Conservation (phyloP, 2,329 filamentous ascomycete species). For the Zopfia rhizophila region DNA sequence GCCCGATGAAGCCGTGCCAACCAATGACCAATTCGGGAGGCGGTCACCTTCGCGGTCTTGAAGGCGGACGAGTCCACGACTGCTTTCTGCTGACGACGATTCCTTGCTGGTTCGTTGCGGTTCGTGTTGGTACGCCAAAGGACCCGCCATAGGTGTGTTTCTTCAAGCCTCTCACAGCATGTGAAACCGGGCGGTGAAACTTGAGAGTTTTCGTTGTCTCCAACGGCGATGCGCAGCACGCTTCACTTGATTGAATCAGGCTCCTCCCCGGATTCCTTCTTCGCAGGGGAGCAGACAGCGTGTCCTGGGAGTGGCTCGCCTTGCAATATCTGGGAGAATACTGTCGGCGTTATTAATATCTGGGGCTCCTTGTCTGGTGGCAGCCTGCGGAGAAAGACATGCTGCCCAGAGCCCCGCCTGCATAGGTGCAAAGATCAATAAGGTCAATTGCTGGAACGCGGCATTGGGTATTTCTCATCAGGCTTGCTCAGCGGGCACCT, state of each 20-base stretch:
- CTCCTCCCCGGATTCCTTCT: not conserved
- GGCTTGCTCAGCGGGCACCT: constrained; percentile 7
- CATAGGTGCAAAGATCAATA: constrained; percentile 4
- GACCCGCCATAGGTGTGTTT: constrained; percentile 15
- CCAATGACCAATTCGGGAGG: constrained; percentile 36
- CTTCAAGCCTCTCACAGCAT: constrained; percentile 30
- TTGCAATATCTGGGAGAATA: not conserved
- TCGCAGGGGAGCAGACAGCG: not conserved
- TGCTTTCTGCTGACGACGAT: constrained; percentile 32
- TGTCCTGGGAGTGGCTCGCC: constrained; percentile 7
- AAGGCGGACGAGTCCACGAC: constrained; percentile 14
- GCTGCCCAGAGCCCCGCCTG: constrained; percentile 20
- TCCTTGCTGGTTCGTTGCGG: constrained; percentile 18
- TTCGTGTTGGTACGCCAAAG: constrained; percentile 22
- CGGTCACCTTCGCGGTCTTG: constrained; percentile 26
- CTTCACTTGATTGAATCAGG: constrained; percentile 18
- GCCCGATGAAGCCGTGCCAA: constrained; percentile 16
- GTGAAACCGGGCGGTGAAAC: constrained; percentile 44
- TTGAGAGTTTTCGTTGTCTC: constrained; percentile 16
- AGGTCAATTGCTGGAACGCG: constrained; percentile 11
- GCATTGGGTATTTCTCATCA: constrained; percentile 7
- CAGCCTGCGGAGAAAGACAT: constrained; percentile 20
- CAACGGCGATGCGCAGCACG: constrained; percentile 25
- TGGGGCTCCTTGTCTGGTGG: too few relatives aligned
- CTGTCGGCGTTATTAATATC: constrained; percentile 21